Evolutionary conservation across 2,329 filamentous ascomycete genomes (phyloP).

Genomic region (Diaporthe sp.): DNA sequence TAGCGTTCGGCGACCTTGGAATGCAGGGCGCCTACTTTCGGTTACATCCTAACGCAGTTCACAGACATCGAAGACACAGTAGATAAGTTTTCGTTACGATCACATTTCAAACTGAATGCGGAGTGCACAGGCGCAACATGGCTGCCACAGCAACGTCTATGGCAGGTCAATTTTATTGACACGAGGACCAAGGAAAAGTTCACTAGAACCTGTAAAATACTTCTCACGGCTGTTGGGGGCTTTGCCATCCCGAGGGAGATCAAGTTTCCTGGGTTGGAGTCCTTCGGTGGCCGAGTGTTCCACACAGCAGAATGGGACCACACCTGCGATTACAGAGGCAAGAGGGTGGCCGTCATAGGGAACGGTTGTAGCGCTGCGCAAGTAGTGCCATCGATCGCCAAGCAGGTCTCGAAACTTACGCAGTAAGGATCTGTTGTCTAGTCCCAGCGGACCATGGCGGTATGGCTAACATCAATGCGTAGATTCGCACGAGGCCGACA

Average conservation of each 20-base stretch:
- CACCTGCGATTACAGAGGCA: slow-evolving; percentile 41
- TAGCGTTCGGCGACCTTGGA: no score
- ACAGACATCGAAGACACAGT: neutral
- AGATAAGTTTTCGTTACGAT: neutral
- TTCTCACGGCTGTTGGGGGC: neutral
- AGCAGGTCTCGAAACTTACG: slow-evolving; percentile 37
- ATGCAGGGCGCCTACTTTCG: no score
- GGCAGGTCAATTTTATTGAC: neutral
- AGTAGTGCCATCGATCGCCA: slow-evolving; percentile 47
- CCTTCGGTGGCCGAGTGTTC: slow-evolving; percentile 47
- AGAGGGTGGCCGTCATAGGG: slow-evolving; percentile 49
- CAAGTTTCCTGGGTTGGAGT: neutral
- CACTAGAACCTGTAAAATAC: neutral
- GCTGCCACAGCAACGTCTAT: neutral
- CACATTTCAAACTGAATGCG: neutral
- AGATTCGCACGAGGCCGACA: slow-evolving; percentile 30
- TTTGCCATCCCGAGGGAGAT: slow-evolving; percentile 1
- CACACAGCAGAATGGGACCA: slow-evolving; percentile 50
- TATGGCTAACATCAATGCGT: neutral
- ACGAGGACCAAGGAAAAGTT: neutral
- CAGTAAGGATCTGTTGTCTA: neutral
- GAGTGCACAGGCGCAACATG: neutral
- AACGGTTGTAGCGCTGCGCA: slow-evolving; percentile 50
- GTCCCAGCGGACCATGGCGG: accelerated
- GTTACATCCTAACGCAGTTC: neutral